phyloP scores from a whole-genome alignment of 2,329 filamentous ascomycete species.

The Aspergillus sergii region DNA sequence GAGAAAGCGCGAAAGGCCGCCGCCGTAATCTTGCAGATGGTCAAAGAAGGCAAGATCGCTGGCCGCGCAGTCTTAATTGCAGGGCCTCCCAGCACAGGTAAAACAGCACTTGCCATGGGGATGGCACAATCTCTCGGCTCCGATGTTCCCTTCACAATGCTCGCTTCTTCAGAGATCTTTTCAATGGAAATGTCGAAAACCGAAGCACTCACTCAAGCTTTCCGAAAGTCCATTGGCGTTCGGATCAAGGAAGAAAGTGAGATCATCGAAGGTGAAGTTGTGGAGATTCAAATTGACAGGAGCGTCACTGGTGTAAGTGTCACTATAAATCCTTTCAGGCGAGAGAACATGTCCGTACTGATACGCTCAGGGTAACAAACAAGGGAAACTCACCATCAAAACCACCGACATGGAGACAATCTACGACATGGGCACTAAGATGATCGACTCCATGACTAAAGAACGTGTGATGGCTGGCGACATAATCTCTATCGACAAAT shows the following conservation, averaged over 20 bases:
- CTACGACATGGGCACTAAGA: slow-evolving; percentile 99
- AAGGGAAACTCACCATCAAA: slow-evolving; percentile 98
- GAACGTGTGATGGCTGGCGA: slow-evolving; percentile 98
- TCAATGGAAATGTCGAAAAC: slow-evolving; percentile 99
- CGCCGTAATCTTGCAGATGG: slow-evolving; percentile 96
- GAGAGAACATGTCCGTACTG: slow-evolving; percentile 12
- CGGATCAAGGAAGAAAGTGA: slow-evolving; percentile 99
- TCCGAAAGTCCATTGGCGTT: slow-evolving; percentile 96
- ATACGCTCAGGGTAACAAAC: slow-evolving; percentile 73
- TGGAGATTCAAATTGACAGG: slow-evolving; percentile 97
- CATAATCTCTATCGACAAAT: slow-evolving; percentile 98
- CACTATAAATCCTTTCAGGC: background rate
- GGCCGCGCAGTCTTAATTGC: slow-evolving; percentile 93
- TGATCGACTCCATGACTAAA: slow-evolving; percentile 99
- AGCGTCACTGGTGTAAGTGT: slow-evolving; percentile 80
- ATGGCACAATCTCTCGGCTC: slow-evolving; percentile 95
- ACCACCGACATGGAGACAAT: slow-evolving; percentile 99
- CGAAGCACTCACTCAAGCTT: slow-evolving; percentile 96
- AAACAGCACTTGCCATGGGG: slow-evolving; percentile 97
- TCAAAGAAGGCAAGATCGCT: slow-evolving; percentile 97
- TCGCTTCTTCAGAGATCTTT: slow-evolving; percentile 96
- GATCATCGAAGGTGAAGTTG: slow-evolving; percentile 98
- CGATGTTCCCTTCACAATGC: slow-evolving; percentile 94
- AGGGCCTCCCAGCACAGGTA: slow-evolving; percentile 93
- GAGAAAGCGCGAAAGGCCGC: slow-evolving; percentile 96